Evolutionary conservation across 73 alveolate species (phyloP).

Genomic region (Paramecium pentaurelia): DNA sequence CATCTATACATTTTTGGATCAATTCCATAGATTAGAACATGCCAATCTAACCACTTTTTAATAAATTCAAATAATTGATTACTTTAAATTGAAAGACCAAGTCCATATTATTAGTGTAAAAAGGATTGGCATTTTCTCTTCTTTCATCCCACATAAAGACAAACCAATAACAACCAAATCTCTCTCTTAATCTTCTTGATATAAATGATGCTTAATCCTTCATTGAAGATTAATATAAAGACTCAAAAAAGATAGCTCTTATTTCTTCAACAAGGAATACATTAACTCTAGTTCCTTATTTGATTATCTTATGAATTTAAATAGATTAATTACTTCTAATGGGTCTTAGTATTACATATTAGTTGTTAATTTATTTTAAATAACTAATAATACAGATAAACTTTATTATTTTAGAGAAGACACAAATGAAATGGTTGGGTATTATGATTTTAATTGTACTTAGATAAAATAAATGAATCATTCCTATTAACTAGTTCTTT

Average conservation of each 20-base stretch:
- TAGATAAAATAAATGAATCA: background rate
- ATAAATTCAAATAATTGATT: background rate
- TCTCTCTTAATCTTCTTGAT: conserved; percentile 3
- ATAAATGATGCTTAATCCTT: background rate
- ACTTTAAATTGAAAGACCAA: background rate
- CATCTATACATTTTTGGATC: background rate
- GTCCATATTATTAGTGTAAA: background rate
- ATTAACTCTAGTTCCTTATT: conserved; percentile 23
- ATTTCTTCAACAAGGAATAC: background rate
- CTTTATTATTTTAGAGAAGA: background rate
- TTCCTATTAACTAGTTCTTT: background rate
- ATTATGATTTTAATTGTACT: background rate
- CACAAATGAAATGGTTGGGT: background rate
- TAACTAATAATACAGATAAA: background rate
- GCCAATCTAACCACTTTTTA: conserved; percentile 22
- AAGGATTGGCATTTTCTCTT: background rate
- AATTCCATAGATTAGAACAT: conserved; percentile 11
- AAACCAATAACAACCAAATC: conserved; percentile 25
- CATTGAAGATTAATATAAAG: background rate
- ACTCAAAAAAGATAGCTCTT: conserved; percentile 13
- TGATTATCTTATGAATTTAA: background rate
- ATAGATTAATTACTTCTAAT: background rate
- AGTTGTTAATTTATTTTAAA: background rate
- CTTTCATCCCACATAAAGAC: conserved; percentile 41
- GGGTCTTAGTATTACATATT: background rate